phyloP scores from a whole-genome alignment of 2,329 filamentous ascomycete genomes.

The Colletotrichum eleusines region DNA sequence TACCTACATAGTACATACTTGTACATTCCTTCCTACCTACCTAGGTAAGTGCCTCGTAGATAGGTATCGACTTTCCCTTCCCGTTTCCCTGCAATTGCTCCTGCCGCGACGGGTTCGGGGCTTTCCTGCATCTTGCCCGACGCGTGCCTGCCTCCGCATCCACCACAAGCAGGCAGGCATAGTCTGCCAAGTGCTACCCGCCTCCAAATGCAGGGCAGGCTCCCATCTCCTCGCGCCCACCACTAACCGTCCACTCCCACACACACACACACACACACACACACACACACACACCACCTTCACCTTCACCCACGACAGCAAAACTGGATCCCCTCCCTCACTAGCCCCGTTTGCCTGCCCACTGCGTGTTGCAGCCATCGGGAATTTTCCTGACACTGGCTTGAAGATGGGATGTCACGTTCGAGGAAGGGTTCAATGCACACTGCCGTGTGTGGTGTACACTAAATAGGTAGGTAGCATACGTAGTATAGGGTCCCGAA shows the following conservation, averaged over 20 bases:
- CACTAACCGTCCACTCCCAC: neutral
- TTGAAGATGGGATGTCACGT: slow-evolving; percentile 34
- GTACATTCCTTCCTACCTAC: too few species aligned
- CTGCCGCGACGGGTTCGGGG: neutral
- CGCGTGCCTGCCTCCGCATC: slow-evolving; percentile 18
- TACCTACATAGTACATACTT: too few species aligned
- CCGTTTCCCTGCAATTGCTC: neutral
- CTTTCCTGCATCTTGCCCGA: slow-evolving; percentile 14
- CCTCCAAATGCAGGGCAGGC: neutral
- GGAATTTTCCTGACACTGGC: slow-evolving; percentile 24
- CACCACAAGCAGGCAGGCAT: too few species aligned
- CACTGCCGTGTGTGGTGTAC: neutral
- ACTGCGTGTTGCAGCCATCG: slow-evolving; percentile 21
- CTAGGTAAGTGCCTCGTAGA: too few species aligned
- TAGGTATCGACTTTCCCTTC: neutral
- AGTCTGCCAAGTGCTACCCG: neutral
- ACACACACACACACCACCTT: neutral
- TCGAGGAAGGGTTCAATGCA: neutral
- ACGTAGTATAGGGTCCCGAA: slow-evolving; percentile 8
- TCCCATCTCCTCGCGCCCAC: neutral
- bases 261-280: neutral
- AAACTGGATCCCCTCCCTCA: slow-evolving; percentile 6
- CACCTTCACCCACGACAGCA: slow-evolving; percentile 5
- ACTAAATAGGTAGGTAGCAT: too few species aligned
- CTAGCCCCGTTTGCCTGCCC: neutral